Percentiles rank a stretch among this genome's conserved stretches.
Conservation (phyloP, 2,329 filamentous ascomycete genomes). For the Sporothrix protearum region DNA sequence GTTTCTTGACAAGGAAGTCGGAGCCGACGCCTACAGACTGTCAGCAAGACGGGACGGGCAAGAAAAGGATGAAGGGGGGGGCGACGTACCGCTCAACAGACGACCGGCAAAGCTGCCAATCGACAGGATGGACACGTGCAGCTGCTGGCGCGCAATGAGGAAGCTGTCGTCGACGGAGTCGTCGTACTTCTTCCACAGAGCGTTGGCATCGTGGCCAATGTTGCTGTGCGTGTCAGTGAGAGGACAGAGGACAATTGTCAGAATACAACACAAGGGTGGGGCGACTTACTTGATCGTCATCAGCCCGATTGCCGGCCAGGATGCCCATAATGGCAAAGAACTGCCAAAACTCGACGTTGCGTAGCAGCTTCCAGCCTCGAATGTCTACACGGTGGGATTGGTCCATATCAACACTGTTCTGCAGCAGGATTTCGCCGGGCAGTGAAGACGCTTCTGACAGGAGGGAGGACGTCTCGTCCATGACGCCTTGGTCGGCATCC, state of each 20-base stretch:
- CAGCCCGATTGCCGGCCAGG: constrained; percentile 85
- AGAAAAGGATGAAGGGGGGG: not conserved
- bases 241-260: too few relatives aligned
- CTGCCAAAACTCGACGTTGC: constrained; percentile 81
- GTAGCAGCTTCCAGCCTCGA: constrained; percentile 72
- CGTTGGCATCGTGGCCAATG: constrained; percentile 84
- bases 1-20: constrained; percentile 78
- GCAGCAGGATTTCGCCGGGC: constrained; percentile 49
- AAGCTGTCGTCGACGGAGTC: constrained; percentile 67
- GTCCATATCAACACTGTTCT: constrained; percentile 65
- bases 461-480: constrained; percentile 77
- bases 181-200: constrained; percentile 85
- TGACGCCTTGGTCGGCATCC: constrained; percentile 37
- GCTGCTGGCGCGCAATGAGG: constrained; percentile 75
- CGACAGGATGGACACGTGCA: constrained; percentile 94
- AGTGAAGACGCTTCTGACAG: constrained; percentile 59
- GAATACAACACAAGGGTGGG: not conserved
- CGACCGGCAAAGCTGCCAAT: constrained; percentile 81
- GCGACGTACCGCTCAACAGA: constrained; percentile 63
- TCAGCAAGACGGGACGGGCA: not conserved
- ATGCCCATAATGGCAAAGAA: constrained; percentile 82
- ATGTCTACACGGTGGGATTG: constrained; percentile 84
- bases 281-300: constrained; percentile 97
- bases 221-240: constrained; percentile 57
- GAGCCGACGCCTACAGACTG: constrained; percentile 72